These are phyloP conservation scores for Dactylellina leptospora DNA, from an alignment of 2,329 filamentous ascomycete genomes.

Conservation along the genomic window DNA sequence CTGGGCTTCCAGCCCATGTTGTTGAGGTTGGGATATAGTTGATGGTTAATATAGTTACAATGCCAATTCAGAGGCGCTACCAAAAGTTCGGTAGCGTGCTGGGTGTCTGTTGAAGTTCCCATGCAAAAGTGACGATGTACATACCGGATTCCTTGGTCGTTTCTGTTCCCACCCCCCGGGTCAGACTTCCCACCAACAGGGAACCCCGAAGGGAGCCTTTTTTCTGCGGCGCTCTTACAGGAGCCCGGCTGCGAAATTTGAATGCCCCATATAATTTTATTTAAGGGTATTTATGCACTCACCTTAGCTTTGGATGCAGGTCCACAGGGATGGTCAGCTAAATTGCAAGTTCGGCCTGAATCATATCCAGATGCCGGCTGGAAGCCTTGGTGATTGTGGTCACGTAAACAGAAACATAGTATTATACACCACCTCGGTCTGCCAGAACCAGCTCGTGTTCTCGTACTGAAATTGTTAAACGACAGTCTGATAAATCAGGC, in stretches of 20 bases:
- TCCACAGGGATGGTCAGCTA: conserved; percentile 51
- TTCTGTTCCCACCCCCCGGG: conserved; percentile 18
- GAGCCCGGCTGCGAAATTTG: conserved; percentile 40
- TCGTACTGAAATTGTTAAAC: not conserved
- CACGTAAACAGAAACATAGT: conserved; percentile 21
- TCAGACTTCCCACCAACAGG: conserved; percentile 41
- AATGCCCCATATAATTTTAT: conserved; percentile 50
- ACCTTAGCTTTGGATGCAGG: conserved; percentile 45
- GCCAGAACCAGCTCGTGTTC: not conserved
- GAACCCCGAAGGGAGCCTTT: conserved; percentile 23
- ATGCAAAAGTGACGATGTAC: conserved; percentile 45
- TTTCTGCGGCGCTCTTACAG: conserved; percentile 47
- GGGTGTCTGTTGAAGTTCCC: conserved; percentile 48
- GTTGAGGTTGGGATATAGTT: conserved; percentile 50
- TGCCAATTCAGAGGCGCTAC: conserved; percentile 43
- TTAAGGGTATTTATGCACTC: conserved; percentile 53
- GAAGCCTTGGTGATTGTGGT: conserved; percentile 23
- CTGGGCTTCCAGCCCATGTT: conserved; percentile 17
- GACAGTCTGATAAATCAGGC: conserved; percentile 2
- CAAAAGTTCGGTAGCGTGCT: conserved; percentile 45
- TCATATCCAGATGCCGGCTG: conserved; percentile 31
- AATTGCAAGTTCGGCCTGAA: conserved; percentile 48
- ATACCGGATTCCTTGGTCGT: not conserved
- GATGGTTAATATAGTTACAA: conserved; percentile 47
- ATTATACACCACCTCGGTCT: conserved; percentile 15